Evolutionary conservation across 495 filamentous ascomycete species (phyloP).

Genomic region (Sphaerosporella brunnea): DNA sequence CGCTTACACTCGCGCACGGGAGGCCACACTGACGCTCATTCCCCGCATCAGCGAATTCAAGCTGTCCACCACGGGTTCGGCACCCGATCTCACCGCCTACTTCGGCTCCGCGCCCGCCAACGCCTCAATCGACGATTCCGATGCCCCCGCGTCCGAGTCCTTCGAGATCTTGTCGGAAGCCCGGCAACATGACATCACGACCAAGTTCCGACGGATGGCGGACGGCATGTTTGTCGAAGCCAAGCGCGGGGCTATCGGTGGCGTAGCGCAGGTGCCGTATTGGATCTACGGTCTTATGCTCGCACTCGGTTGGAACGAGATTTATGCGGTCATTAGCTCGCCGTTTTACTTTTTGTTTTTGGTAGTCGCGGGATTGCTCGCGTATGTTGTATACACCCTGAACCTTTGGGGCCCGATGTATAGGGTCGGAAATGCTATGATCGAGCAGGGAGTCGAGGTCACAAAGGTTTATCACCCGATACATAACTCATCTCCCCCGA

Average conservation of each 20-base stretch:
- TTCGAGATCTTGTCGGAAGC: conserved; percentile 80
- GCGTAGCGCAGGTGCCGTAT: conserved; percentile 80
- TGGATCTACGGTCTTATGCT: conserved; percentile 85
- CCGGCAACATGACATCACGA: conserved; percentile 72
- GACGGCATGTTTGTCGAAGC: conserved; percentile 96
- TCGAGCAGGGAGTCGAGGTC: conserved; percentile 67
- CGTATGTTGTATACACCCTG: conserved; percentile 77
- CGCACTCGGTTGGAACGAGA: conserved; percentile 93
- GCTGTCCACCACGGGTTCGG: conserved; percentile 45
- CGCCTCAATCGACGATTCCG: conserved; percentile 66
- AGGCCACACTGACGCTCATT: conserved; percentile 76
- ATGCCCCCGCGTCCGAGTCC: conserved; percentile 83
- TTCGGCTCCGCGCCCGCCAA: conserved; percentile 63
- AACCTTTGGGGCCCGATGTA: conserved; percentile 92
- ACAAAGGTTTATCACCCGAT: conserved; percentile 46
- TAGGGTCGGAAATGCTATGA: conserved; percentile 81
- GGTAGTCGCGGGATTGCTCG: conserved; percentile 51
- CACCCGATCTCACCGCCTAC: conserved; percentile 68
- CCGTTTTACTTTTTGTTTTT: conserved; percentile 82
- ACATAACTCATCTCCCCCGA: background rate
- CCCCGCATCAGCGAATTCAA: conserved; percentile 76
- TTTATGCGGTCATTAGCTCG: conserved; percentile 62
- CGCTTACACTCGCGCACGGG: conserved; percentile 72
- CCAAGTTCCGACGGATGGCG: conserved; percentile 94
- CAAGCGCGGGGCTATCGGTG: conserved; percentile 87